phyloP scores from a whole-genome alignment of 192 early-diverging fungal species.

The Chytriomyces hyalinus region DNA sequence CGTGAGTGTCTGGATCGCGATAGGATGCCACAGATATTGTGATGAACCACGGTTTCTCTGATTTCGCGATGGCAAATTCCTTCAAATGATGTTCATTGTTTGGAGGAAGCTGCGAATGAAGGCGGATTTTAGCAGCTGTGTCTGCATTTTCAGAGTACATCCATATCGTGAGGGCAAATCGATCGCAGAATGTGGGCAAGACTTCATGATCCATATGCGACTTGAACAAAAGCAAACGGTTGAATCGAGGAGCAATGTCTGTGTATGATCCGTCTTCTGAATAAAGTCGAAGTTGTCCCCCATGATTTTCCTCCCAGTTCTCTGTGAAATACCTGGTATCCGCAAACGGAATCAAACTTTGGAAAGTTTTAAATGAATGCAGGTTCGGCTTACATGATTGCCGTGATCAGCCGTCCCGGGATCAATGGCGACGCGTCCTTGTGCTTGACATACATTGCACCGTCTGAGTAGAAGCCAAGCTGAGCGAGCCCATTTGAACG shows the following conservation, averaged over 20 bases:
- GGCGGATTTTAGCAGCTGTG: not conserved
- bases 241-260: conserved; percentile 30
- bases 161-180: conserved; percentile 44
- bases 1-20: conserved; percentile 33
- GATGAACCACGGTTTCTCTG: not conserved
- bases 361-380: not conserved
- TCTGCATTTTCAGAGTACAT: conserved; percentile 30
- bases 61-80: not conserved
- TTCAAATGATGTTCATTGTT: not conserved
- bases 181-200: conserved; percentile 26
- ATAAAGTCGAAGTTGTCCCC: conserved; percentile 30
- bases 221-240: conserved; percentile 33
- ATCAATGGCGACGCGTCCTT: conserved; percentile 30
- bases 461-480: conserved; percentile 22
- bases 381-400: conserved; percentile 4
- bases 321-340: not conserved
- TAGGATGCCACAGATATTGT: conserved; percentile 34
- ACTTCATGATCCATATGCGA: conserved; percentile 37
- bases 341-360: not conserved
- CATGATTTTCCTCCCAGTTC: conserved; percentile 15
- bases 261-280: not conserved
- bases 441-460: conserved; percentile 19
- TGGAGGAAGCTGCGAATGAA: not conserved
- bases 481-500: conserved; percentile 16
- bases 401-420: conserved; percentile 19